Conservation (phyloP, 306 rosid genomes). For the Acacia acuminata region DNA sequence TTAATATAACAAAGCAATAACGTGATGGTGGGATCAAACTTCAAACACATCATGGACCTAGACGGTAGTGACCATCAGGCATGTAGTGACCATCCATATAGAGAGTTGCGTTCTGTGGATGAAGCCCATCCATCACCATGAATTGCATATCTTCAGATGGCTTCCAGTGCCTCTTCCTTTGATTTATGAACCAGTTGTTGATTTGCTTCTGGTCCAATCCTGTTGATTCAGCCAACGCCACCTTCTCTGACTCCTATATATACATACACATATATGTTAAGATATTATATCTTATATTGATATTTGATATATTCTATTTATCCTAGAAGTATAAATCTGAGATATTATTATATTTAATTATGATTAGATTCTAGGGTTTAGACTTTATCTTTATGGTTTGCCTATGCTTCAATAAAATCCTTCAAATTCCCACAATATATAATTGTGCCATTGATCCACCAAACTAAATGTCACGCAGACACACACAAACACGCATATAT, state of each 20-base stretch:
- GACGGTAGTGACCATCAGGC: constrained; percentile 70
- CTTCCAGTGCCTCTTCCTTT: constrained; percentile 83
- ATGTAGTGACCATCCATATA: constrained; percentile 71
- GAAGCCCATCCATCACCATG: constrained; percentile 83
- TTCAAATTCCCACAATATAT: no score
- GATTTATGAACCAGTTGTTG: constrained; percentile 81
- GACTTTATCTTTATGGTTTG: no score
- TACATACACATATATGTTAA: no score
- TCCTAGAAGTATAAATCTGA: no score
- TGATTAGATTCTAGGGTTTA: no score
- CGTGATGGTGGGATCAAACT: no score
- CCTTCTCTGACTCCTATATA: constrained; percentile 73
- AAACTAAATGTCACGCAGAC: neutral
- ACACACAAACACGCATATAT: no score
- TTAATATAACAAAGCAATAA: neutral
- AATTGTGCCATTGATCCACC: neutral
- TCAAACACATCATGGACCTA: constrained; percentile 44
- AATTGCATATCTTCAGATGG: constrained; percentile 85
- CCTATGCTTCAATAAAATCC: no score
- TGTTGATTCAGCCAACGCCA: constrained; percentile 76
- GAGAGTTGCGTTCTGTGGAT: constrained; percentile 67
- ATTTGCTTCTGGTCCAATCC: constrained; percentile 81
- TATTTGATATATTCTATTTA: no score
- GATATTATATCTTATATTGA: no score
- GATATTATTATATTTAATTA: no score